A percentile compares a stretch with the other conserved stretches of the same genome.
Conservation (phyloP, 192 early-diverging fungal genomes). For the Coemansia reversa region DNA sequence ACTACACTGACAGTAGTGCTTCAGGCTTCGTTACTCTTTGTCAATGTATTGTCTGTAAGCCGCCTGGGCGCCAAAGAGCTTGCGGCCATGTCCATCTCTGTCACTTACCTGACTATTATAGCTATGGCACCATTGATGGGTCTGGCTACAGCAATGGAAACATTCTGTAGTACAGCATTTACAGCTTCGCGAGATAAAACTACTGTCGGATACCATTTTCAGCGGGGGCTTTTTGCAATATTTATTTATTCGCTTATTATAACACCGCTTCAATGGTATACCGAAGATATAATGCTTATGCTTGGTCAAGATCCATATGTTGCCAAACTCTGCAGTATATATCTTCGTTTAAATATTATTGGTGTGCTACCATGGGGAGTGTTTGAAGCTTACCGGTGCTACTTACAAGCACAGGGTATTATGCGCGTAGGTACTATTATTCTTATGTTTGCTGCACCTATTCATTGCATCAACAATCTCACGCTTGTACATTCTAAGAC, state of each 20-base stretch:
- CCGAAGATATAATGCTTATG: slow-evolving; percentile 64
- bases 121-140: slow-evolving; percentile 60
- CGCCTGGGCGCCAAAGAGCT: slow-evolving; percentile 59
- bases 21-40: slow-evolving; percentile 63
- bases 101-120: slow-evolving; percentile 54
- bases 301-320: slow-evolving; percentile 72
- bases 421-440: slow-evolving; percentile 80
- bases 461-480: slow-evolving; percentile 76
- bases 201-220: slow-evolving; percentile 63
- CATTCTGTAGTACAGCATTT: slow-evolving; percentile 63
- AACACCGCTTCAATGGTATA: slow-evolving; percentile 62
- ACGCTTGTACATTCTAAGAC: slow-evolving; percentile 66
- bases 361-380: slow-evolving; percentile 72
- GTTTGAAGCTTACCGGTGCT: slow-evolving; percentile 79
- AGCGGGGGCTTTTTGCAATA: slow-evolving; percentile 73
- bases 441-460: slow-evolving; percentile 62
- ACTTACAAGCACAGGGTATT: slow-evolving; percentile 77
- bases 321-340: slow-evolving; percentile 58
- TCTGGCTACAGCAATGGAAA: slow-evolving; percentile 64
- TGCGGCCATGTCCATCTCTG: slow-evolving; percentile 63
- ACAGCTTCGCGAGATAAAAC: slow-evolving; percentile 60
- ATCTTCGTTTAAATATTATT: slow-evolving; percentile 63
- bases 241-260: slow-evolving; percentile 67
- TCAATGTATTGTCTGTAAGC: slow-evolving; percentile 62
- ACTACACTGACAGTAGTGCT: slow-evolving; percentile 42